A percentile compares a stretch with the other conserved stretches of the same genome.
Conservation (phyloP, 2,329 filamentous ascomycete species). For the Lasiodiplodia hormozganensis region DNA sequence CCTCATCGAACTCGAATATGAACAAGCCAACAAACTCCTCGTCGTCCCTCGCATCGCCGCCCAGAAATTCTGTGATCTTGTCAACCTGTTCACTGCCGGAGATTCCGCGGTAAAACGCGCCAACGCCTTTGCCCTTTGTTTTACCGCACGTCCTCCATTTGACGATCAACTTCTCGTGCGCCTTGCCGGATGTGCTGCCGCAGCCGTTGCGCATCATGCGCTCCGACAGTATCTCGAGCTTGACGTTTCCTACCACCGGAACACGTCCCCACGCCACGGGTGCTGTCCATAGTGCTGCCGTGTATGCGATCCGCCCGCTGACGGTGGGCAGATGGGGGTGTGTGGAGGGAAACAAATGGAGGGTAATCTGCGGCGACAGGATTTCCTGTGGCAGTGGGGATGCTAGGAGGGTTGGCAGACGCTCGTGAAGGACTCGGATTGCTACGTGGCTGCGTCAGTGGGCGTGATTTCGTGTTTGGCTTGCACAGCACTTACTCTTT, state of each 20-base stretch:
- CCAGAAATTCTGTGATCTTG: slow-evolving; percentile 62
- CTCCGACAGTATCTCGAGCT: slow-evolving; percentile 85
- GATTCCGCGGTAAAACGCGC: slow-evolving; percentile 52
- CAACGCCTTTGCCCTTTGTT: slow-evolving; percentile 53
- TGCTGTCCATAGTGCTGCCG: slow-evolving; percentile 92
- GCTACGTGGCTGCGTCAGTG: slow-evolving; percentile 49
- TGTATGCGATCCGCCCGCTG: slow-evolving; percentile 87
- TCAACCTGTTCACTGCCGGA: slow-evolving; percentile 57
- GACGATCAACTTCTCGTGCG: slow-evolving; percentile 84
- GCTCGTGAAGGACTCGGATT: slow-evolving; percentile 66
- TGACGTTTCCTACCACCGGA: slow-evolving; percentile 88
- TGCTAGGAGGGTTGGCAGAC: slow-evolving; percentile 66
- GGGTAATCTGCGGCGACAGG: slow-evolving; percentile 66
- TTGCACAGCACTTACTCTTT: slow-evolving; percentile 57
- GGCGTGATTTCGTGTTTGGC: background rate
- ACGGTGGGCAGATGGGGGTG: slow-evolving; percentile 92
- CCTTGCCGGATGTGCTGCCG: slow-evolving; percentile 44
- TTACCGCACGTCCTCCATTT: slow-evolving; percentile 80
- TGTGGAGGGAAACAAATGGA: slow-evolving; percentile 73
- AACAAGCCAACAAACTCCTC: slow-evolving; percentile 91
- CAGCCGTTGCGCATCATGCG: slow-evolving; percentile 74
- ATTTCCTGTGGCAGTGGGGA: slow-evolving; percentile 68
- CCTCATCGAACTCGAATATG: slow-evolving; percentile 91
- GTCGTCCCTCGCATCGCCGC: slow-evolving; percentile 54
- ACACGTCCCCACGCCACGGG: slow-evolving; percentile 95